Evolutionary conservation across 1,284 basidiomycete species (phyloP).

Genomic region (Ganoderma sp.): DNA sequence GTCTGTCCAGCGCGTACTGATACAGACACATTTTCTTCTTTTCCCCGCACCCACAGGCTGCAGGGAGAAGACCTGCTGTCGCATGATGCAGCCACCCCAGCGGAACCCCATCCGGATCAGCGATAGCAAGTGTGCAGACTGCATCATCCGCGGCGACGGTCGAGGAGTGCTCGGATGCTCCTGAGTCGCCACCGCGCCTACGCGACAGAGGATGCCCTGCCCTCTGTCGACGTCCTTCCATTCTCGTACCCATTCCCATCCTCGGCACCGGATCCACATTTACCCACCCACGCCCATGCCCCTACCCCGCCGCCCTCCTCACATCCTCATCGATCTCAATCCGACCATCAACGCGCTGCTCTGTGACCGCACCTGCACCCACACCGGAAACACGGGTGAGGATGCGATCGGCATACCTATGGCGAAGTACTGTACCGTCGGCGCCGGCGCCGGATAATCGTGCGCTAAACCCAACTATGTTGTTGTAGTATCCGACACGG

Average conservation of each 20-base stretch:
- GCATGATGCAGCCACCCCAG: slow-evolving; percentile 72
- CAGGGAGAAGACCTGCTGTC: slow-evolving; percentile 60
- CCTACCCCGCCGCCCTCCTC: not conserved
- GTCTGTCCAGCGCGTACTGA: slow-evolving; percentile 15
- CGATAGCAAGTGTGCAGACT: slow-evolving; percentile 62
- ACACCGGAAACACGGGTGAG: slow-evolving; percentile 21
- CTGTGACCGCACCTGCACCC: slow-evolving; percentile 3
- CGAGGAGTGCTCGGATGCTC: slow-evolving; percentile 37
- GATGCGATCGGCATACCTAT: slow-evolving; percentile 20
- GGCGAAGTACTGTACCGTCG: slow-evolving; percentile 31
- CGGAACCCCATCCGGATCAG: slow-evolving; percentile 78
- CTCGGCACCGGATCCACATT: not conserved
- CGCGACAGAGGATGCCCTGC: slow-evolving; percentile 10
- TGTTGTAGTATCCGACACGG: slow-evolving; percentile 25
- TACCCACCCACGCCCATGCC: not conserved
- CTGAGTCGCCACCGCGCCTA: slow-evolving; percentile 19
- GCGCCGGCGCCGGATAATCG: slow-evolving; percentile 37
- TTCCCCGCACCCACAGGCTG: slow-evolving; percentile 53
- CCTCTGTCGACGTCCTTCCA: slow-evolving; percentile 11
- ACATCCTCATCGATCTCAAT: slow-evolving; percentile 11
- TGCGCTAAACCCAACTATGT: slow-evolving; percentile 7
- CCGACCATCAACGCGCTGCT: slow-evolving; percentile 9
- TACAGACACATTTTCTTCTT: not conserved
- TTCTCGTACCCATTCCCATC: slow-evolving; percentile 7
- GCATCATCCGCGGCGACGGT: slow-evolving; percentile 47